Evolutionary conservation across 768 basidiomycete species (phyloP).

Genomic region (Pulveroboletus sp.): DNA sequence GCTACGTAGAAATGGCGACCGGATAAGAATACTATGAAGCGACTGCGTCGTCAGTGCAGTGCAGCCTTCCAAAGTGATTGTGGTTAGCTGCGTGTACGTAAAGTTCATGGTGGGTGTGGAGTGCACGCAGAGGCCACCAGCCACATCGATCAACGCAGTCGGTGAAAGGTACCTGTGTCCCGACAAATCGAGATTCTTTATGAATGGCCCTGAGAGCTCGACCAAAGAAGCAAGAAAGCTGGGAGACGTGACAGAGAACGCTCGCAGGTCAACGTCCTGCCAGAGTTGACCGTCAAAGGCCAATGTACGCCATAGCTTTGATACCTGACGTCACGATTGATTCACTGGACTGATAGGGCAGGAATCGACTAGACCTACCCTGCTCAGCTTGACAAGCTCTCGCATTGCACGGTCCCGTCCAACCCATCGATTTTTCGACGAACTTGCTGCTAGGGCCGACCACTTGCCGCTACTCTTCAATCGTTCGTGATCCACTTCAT

Average conservation of each 20-base stretch:
- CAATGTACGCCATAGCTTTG: constrained; percentile 67
- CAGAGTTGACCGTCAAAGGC: constrained; percentile 88
- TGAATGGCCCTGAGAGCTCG: constrained; percentile 57
- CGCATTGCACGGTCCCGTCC: constrained; percentile 69
- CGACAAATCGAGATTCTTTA: constrained; percentile 53
- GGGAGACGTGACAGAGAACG: constrained; percentile 55
- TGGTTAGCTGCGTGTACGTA: constrained; percentile 62
- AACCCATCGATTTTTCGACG: constrained; percentile 64
- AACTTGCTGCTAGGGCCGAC: constrained; percentile 57
- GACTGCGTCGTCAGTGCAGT: constrained; percentile 56
- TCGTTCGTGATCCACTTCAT: constrained; percentile 54
- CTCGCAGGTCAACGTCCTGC: constrained; percentile 55
- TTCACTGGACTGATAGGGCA: constrained; percentile 10
- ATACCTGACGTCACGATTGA: constrained; percentile 49
- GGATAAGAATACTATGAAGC: constrained; percentile 63
- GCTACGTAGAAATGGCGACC: constrained; percentile 53
- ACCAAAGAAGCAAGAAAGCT: constrained; percentile 50
- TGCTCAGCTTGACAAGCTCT: constrained; percentile 73
- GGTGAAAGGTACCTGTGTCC: constrained; percentile 54
- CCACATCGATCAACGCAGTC: constrained; percentile 47
- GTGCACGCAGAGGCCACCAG: constrained; percentile 49
- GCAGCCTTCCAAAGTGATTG: constrained; percentile 72
- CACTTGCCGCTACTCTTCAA: constrained; percentile 46
- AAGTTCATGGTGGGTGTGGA: constrained; percentile 26
- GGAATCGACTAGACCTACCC: constrained; percentile 48